phyloP scores from a whole-genome alignment of 371 early-diverging fungal genomes.

The Phascolomyces articulosus region DNA sequence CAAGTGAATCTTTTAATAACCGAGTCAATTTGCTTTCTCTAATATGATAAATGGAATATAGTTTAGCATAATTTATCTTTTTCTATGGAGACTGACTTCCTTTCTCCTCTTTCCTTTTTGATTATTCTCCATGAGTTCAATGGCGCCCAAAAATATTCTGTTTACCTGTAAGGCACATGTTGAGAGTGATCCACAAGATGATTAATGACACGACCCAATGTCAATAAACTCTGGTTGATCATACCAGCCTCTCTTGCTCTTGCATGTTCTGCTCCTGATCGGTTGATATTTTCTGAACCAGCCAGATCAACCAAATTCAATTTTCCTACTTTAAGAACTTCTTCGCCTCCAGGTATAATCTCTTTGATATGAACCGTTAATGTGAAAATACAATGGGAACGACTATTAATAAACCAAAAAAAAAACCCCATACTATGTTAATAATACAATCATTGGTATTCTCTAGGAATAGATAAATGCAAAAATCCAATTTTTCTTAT shows the following conservation, averaged over 20 bases:
- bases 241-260: conserved; percentile 92
- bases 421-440: too few species aligned
- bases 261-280: conserved; percentile 87
- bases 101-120: background rate
- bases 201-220: conserved; percentile 93
- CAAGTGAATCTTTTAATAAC: conserved; percentile 94
- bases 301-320: conserved; percentile 98
- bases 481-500: too few species aligned
- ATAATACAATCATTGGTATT: too few species aligned
- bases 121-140: too few species aligned
- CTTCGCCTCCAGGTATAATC: conserved; percentile 77
- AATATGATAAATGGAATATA: background rate
- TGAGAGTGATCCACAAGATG: conserved; percentile 78
- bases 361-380: conserved; percentile 88
- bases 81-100: too few species aligned
- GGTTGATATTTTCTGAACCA: conserved; percentile 94
- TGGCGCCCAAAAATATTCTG: conserved; percentile 23
- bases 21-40: conserved; percentile 95
- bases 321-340: conserved; percentile 86
- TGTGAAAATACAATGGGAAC: conserved; percentile 95
- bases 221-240: conserved; percentile 90
- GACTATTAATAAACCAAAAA: too few species aligned
- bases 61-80: background rate
- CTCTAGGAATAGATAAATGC: background rate
- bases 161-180: conserved; percentile 90